These are phyloP conservation scores for Candida frijolesensis DNA, from an alignment of 1,139 yeast species.

Conservation along the genomic window DNA sequence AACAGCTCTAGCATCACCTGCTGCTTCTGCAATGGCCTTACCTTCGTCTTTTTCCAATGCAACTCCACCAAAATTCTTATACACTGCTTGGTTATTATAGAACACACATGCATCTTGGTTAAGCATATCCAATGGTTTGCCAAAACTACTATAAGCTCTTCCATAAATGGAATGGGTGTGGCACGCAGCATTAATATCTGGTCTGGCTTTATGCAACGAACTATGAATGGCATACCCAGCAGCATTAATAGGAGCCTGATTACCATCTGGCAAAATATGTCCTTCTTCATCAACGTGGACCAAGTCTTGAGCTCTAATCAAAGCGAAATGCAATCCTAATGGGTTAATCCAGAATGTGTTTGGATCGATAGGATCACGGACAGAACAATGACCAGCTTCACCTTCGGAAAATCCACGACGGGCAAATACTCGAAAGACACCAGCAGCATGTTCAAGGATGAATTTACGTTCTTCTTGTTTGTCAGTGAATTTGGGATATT, in stretches of 20 bases:
- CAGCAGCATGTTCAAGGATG: slow-evolving; percentile 75
- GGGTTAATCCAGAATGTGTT: slow-evolving; percentile 82
- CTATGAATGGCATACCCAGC: slow-evolving; percentile 85
- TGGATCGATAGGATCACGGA: slow-evolving; percentile 76
- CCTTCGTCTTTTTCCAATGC: slow-evolving; percentile 76
- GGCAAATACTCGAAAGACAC: slow-evolving; percentile 75
- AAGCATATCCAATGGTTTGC: slow-evolving; percentile 71
- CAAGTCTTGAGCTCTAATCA: slow-evolving; percentile 70
- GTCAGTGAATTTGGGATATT: slow-evolving; percentile 53
- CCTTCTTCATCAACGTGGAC: slow-evolving; percentile 78
- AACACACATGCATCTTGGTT: slow-evolving; percentile 75
- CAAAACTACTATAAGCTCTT: slow-evolving; percentile 73
- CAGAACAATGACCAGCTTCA: slow-evolving; percentile 78
- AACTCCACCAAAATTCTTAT: slow-evolving; percentile 73
- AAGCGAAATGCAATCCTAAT: slow-evolving; percentile 66
- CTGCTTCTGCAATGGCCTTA: slow-evolving; percentile 59
- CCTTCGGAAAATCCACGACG: slow-evolving; percentile 76
- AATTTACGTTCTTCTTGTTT: slow-evolving; percentile 56
- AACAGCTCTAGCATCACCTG: slow-evolving; percentile 64
- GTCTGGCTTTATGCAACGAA: slow-evolving; percentile 73
- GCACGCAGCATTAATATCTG: slow-evolving; percentile 79
- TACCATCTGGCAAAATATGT: slow-evolving; percentile 63
- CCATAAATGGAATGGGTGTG: slow-evolving; percentile 78
- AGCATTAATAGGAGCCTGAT: slow-evolving; percentile 65
- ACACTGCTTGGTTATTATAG: slow-evolving; percentile 66